Conservation (phyloP, 352 stramenopile species). For the Lagenidium giganteum region DNA sequence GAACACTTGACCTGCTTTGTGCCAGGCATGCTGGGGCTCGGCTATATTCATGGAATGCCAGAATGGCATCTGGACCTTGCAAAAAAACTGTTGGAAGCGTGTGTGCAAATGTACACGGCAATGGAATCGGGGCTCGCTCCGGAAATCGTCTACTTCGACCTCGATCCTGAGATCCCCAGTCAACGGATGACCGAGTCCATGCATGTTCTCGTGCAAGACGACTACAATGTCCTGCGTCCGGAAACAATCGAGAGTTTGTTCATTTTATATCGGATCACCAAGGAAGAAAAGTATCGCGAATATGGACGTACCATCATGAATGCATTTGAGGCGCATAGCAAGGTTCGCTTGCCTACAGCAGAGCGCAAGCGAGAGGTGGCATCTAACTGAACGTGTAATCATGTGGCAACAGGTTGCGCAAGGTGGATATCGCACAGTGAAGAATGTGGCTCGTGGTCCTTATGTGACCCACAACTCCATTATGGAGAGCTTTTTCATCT, state of each 20-base stretch:
- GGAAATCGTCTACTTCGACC: conserved; percentile 59
- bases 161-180: neutral
- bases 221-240: conserved; percentile 73
- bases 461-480: conserved; percentile 20
- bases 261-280: conserved; percentile 84
- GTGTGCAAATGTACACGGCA: conserved; percentile 72
- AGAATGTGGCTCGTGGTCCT: conserved; percentile 37
- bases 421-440: conserved; percentile 67
- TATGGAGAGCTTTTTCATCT: conserved; percentile 89
- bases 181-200: conserved; percentile 18
- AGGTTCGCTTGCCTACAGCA: conserved; percentile 26
- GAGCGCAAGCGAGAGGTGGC: no score
- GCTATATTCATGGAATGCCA: conserved; percentile 45
- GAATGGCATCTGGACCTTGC: conserved; percentile 56
- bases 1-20: conserved; percentile 89
- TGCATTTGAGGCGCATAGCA: conserved; percentile 64
- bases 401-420: conserved; percentile 18
- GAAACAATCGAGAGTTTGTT: conserved; percentile 90
- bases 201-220: no score
- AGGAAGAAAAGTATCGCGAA: conserved; percentile 71
- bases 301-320: conserved; percentile 79
- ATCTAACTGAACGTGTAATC: no score
- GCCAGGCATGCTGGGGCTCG: conserved; percentile 76
- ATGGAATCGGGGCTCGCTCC: conserved; percentile 57
- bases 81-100: conserved; percentile 66